phyloP scores from a whole-genome alignment of 805 yeast species.

The Candida stauntonica region DNA sequence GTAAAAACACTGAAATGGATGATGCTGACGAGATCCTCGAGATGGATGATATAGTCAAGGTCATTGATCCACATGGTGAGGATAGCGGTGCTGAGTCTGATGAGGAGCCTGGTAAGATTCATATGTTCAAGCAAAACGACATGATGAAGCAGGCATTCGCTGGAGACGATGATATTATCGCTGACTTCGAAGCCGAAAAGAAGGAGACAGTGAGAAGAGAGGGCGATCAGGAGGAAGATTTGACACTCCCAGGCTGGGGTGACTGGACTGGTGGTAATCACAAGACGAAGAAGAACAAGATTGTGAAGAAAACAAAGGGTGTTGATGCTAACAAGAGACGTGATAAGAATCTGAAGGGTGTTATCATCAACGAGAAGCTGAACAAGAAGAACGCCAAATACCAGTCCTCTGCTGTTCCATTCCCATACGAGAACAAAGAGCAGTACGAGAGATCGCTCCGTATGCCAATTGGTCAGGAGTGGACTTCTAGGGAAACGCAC shows the following conservation, averaged over 20 bases:
- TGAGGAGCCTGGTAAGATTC: constrained; percentile 39
- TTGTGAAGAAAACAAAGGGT: constrained; percentile 72
- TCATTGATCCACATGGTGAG: constrained; percentile 44
- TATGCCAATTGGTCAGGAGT: constrained; percentile 96
- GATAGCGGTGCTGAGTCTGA: constrained; percentile 35
- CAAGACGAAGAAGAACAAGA: constrained; percentile 44
- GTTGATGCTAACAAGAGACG: constrained; percentile 66
- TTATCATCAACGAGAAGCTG: constrained; percentile 82
- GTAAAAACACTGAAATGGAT: constrained; percentile 33
- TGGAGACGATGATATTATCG: constrained; percentile 93
- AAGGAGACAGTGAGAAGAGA: constrained; percentile 61
- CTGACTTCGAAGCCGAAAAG: constrained; percentile 75
- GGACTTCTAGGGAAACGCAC: constrained; percentile 86
- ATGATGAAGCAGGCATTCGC: constrained; percentile 91
- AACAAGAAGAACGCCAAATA: constrained; percentile 84
- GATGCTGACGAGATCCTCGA: constrained; percentile 39
- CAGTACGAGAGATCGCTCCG: constrained; percentile 92
- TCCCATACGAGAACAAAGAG: constrained; percentile 88
- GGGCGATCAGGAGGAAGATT: constrained; percentile 81
- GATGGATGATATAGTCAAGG: constrained; percentile 49
- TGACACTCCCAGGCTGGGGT: constrained; percentile 96
- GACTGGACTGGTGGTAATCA: constrained; percentile 82
- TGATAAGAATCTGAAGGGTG: constrained; percentile 73
- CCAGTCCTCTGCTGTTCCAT: constrained; percentile 87
- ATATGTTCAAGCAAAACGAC: constrained; percentile 73